Evolutionary conservation across 768 basidiomycete genomes (phyloP).

Genomic region (Mycena indigotica): DNA sequence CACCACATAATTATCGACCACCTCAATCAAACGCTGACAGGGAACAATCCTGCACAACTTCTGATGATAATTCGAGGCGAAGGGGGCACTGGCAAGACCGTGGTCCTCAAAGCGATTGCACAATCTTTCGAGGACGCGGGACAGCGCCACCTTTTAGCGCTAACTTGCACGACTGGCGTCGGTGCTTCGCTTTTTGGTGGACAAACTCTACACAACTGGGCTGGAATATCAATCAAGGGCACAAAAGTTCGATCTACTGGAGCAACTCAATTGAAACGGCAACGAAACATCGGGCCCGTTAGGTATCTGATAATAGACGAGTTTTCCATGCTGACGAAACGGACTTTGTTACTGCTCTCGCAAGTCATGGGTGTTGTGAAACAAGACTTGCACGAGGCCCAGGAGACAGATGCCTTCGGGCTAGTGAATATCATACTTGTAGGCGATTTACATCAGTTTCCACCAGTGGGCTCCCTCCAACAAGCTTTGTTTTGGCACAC

Average conservation of each 20-base stretch:
- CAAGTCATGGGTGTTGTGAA: conserved; percentile 18
- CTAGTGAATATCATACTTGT: conserved; percentile 41
- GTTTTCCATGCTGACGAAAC: conserved; percentile 38
- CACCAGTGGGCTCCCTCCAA: conserved; percentile 34
- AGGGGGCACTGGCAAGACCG: no score
- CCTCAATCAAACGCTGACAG: conserved; percentile 22
- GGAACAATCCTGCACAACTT: conserved; percentile 29
- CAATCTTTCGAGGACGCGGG: conserved; percentile 48
- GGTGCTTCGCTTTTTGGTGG: conserved; percentile 44
- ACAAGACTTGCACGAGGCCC: conserved; percentile 2
- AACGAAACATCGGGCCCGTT: conserved; percentile 19
- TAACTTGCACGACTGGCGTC: conserved; percentile 41
- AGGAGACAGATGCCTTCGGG: conserved; percentile 30
- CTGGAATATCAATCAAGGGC: conserved; percentile 23
- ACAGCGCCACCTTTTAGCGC: conserved; percentile 34
- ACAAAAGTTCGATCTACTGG: neutral
- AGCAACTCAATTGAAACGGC: conserved; percentile 10
- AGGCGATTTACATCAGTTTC: conserved; percentile 52
- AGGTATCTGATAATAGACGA: conserved; percentile 42
- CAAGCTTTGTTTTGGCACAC: conserved; percentile 25
- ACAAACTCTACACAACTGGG: conserved; percentile 35
- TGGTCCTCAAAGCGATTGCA: no score
- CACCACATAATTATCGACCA: conserved; percentile 38
- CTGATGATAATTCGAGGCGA: conserved; percentile 42
- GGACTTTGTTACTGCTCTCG: conserved; percentile 24